phyloP scores from a whole-genome alignment of 2,329 filamentous ascomycete species.

The Orbilia ellipsospora region DNA sequence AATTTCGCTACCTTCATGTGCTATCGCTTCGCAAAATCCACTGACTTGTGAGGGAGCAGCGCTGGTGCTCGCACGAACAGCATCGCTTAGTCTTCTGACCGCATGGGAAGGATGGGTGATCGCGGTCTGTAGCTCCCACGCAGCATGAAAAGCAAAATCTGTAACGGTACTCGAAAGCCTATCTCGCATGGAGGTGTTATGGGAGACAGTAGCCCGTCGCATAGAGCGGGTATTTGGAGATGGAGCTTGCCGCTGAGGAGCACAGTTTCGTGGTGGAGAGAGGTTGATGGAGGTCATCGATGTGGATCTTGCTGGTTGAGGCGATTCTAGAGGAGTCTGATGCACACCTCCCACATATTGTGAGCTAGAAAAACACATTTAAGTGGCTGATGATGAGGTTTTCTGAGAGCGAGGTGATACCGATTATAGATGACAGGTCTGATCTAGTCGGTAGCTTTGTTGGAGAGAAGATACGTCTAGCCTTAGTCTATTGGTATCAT shows the following conservation, averaged over 20 bases:
- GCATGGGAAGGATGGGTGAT: conserved; percentile 23
- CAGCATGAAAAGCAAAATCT: conserved; percentile 33
- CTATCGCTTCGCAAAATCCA: neutral
- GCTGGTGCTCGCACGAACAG: neutral
- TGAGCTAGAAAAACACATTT: too few relatives aligned
- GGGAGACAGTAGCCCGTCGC: conserved; percentile 17
- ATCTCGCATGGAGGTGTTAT: conserved; percentile 20
- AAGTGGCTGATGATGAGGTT: too few relatives aligned
- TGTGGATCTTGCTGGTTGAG: neutral
- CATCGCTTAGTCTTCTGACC: conserved; percentile 14
- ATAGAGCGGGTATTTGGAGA: conserved; percentile 7
- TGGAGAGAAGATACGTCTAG: too few relatives aligned
- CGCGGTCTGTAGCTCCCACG: conserved; percentile 32
- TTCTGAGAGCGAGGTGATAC: too few relatives aligned
- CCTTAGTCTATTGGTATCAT: too few relatives aligned
- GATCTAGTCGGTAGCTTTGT: too few relatives aligned
- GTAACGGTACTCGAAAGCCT: conserved; percentile 15
- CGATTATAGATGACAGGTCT: too few relatives aligned
- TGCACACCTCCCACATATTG: neutral
- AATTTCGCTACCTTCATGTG: neutral
- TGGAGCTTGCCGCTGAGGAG: neutral
- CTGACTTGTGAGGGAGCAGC: conserved; percentile 7
- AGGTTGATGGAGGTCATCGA: conserved; percentile 28
- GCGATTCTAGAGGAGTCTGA: neutral
- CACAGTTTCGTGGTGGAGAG: conserved; percentile 6